Evolutionary conservation across 306 rosid genomes (phyloP).

Genomic region (Oxytropis ochrocephala): DNA sequence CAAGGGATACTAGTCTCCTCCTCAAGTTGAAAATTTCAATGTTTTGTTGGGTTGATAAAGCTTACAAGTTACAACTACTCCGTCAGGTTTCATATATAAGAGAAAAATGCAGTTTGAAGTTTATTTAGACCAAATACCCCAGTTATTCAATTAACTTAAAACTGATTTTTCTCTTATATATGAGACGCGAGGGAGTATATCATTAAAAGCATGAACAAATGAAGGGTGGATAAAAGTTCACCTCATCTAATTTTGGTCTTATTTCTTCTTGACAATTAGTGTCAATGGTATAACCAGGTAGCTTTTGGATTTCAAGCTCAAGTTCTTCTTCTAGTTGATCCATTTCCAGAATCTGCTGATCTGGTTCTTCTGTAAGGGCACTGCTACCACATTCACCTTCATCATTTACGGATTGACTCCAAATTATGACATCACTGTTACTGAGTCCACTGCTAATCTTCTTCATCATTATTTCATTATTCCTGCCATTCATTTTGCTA

Average conservation of each 20-base stretch:
- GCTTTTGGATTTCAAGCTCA: constrained; percentile 56
- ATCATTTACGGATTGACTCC: constrained; percentile 18
- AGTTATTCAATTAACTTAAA: too few species aligned
- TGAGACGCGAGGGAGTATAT: too few species aligned
- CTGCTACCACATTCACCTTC: constrained; percentile 62
- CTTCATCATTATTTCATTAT: constrained; percentile 3
- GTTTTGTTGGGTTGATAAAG: too few species aligned
- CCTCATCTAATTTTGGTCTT: neutral
- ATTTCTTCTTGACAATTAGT: constrained; percentile 22
- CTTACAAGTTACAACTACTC: too few species aligned
- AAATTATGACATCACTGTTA: constrained; percentile 14
- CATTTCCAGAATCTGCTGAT: constrained; percentile 35
- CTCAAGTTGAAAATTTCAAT: too few species aligned
- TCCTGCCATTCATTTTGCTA: constrained; percentile 11
- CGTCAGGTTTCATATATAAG: too few species aligned
- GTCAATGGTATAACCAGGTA: constrained; percentile 45
- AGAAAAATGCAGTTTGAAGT: too few species aligned
- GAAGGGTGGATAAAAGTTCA: neutral
- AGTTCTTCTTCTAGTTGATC: constrained; percentile 67
- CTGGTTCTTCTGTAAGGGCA: constrained; percentile 57
- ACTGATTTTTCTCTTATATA: too few species aligned
- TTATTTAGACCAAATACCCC: too few species aligned
- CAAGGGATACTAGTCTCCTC: neutral
- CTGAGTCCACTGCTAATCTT: constrained; percentile 15
- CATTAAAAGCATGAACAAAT: neutral